These are phyloP conservation scores for Hirschioporus abietinus DNA, from an alignment of 768 basidiomycete species.

Conservation along the genomic window DNA sequence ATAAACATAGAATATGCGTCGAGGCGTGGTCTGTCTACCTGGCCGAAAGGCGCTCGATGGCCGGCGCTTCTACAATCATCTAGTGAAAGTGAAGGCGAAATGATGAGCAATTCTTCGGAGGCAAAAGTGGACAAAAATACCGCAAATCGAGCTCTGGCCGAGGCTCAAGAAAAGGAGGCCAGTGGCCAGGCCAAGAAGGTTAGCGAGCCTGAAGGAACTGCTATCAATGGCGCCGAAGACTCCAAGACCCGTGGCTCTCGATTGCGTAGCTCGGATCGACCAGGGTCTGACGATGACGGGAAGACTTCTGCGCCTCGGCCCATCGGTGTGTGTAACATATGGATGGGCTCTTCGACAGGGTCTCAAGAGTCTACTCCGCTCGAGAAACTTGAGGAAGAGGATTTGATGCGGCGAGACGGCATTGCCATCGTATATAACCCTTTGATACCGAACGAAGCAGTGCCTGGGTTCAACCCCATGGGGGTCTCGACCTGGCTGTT, in stretches of 20 bases:
- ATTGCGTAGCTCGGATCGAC: background rate
- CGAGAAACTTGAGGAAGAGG: conserved; percentile 18
- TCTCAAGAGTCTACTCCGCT: conserved; percentile 13
- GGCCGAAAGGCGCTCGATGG: conserved; percentile 20
- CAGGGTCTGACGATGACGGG: background rate
- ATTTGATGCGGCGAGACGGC: conserved; percentile 16
- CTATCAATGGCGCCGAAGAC: background rate
- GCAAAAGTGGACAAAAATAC: conserved; percentile 7
- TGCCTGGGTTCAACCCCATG: conserved; percentile 18
- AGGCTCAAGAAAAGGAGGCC: conserved; percentile 15
- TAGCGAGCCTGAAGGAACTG: conserved; percentile 3
- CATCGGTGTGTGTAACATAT: conserved; percentile 15
- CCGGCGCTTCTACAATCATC: conserved; percentile 10
- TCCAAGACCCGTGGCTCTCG: background rate
- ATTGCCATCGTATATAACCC: conserved; percentile 23
- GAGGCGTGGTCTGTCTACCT: conserved; percentile 10
- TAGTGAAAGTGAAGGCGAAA: background rate
- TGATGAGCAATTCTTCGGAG: background rate
- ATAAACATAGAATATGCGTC: conserved; percentile 14
- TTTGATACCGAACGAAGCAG: conserved; percentile 15
- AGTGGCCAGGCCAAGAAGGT: conserved; percentile 14
- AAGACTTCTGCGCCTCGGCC: conserved; percentile 3
- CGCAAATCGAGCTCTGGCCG: conserved; percentile 14
- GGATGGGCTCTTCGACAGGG: conserved; percentile 19
- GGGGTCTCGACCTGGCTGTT: conserved; percentile 18